Evolutionary conservation across 176 grass and related monocot genomes (phyloP).

Genomic region (Triticum monococcum): DNA sequence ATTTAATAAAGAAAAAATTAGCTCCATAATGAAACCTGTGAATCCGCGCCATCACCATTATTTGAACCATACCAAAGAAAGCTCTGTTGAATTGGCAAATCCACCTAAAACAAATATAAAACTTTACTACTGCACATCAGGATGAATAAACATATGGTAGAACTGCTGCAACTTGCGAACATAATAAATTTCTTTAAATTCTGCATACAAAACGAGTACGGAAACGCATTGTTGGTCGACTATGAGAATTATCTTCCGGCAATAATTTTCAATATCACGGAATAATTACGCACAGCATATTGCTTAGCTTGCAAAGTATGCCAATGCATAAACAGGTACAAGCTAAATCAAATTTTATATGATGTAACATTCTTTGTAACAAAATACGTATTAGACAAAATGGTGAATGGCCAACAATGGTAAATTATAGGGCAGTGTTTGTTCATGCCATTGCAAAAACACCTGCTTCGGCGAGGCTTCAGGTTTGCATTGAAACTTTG

Average conservation of each 20-base stretch:
- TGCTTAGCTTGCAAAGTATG: neutral
- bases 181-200: slow-evolving; percentile 7
- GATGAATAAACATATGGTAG: neutral
- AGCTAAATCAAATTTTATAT: neutral
- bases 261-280: neutral
- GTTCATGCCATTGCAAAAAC: neutral
- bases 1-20: slow-evolving; percentile 1
- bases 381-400: neutral
- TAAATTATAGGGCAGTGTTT: neutral
- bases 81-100: slow-evolving; percentile 71
- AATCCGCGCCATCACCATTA: slow-evolving; percentile 51
- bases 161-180: neutral
- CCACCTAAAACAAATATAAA: slow-evolving; percentile 48
- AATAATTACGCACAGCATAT: neutral
- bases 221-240: neutral
- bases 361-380: too few species aligned
- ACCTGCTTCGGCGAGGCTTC: neutral
- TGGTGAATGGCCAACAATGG: neutral
- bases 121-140: neutral
- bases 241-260: neutral
- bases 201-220: neutral
- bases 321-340: neutral
- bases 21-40: slow-evolving; percentile 54
- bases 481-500: too few species aligned
- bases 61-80: slow-evolving; percentile 84